Evolutionary conservation across 768 basidiomycete genomes (phyloP), one percentile per base, ranked within the genome.

Genomic region (Boletus rufocinnamomeus): DNA sequence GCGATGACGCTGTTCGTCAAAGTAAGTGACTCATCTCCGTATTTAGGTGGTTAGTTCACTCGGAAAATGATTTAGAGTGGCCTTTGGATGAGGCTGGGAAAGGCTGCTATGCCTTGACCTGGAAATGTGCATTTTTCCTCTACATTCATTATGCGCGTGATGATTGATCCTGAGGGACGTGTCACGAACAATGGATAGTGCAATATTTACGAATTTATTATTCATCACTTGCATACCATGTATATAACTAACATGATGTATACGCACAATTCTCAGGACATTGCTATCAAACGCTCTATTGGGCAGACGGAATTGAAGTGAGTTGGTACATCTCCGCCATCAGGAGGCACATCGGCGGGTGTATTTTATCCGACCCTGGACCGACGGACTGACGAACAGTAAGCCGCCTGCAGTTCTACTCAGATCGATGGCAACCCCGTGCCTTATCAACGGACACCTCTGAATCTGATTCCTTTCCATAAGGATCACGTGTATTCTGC

Each of bases 1-100:
- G 83, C 85, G 3, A 64, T 91, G 70, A 89, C 87, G 1, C 66
- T 89, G 17, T 89, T 81, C 62, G 76, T 85, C 54, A 89, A 89
- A 77, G 88, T 85, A 35, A 46, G 80, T 66, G 41, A 32, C 58
- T 49, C 50, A 63, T 61, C 43, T 60, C 51, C 57, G 28, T 52
- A 47, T 55, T 47, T 46, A 17, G 46, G 13, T 38, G 48, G 50
- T 23, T 34, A 47, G 28, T 34, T 64, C 19, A 65, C 55, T 6
- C 5, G n/a, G 13, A 48, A 54, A 37, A 34, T 40, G 14, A 23
- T n/a, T 40, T 54, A 85, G 84, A 81, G 84, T 48, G 84, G 84
- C 9, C 64, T 85, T 52, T 85, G 85, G 85, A 76, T 85, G n/a
- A 76, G 77, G 49, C 77, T 84, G 54, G 71, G 73, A 19, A 75